Evolutionary conservation across 1,139 yeast species (phyloP).

Genomic region (Chernovozyma aurita): DNA sequence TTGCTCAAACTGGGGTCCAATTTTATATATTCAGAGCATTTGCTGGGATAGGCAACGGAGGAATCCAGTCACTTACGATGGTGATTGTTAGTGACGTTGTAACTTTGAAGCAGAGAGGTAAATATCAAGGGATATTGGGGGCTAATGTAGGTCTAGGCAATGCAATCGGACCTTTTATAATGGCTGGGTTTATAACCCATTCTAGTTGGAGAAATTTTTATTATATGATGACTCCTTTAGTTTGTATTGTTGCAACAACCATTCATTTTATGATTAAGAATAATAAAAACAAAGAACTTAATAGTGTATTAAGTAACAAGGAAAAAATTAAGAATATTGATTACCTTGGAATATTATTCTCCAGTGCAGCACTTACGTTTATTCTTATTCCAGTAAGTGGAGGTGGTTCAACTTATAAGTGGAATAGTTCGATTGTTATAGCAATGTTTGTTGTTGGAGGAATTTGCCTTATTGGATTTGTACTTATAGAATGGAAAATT

Average conservation of each 20-base stretch:
- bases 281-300: conserved; percentile 18
- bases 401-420: conserved; percentile 46
- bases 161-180: conserved; percentile 53
- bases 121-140: conserved; percentile 44
- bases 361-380: conserved; percentile 40
- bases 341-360: conserved; percentile 43
- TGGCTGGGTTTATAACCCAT: conserved; percentile 45
- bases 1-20: conserved; percentile 31
- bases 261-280: conserved; percentile 19
- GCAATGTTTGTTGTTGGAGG: conserved; percentile 45
- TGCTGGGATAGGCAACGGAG: conserved; percentile 45
- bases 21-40: conserved; percentile 39
- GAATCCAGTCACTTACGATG: conserved; percentile 39
- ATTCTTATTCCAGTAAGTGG: conserved; percentile 49
- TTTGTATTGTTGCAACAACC: conserved; percentile 21
- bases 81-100: conserved; percentile 42
- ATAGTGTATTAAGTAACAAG: conserved; percentile 19
- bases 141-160: conserved; percentile 49
- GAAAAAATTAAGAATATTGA: conserved; percentile 43
- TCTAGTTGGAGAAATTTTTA: conserved; percentile 48
- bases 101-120: conserved; percentile 38
- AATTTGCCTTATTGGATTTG: conserved; percentile 28
- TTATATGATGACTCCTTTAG: conserved; percentile 41
- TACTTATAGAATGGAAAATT: conserved; percentile 39
- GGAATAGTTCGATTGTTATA: conserved; percentile 50